phyloP scores from a whole-genome alignment of 257 asterid species.

The Coffea canephora region DNA sequence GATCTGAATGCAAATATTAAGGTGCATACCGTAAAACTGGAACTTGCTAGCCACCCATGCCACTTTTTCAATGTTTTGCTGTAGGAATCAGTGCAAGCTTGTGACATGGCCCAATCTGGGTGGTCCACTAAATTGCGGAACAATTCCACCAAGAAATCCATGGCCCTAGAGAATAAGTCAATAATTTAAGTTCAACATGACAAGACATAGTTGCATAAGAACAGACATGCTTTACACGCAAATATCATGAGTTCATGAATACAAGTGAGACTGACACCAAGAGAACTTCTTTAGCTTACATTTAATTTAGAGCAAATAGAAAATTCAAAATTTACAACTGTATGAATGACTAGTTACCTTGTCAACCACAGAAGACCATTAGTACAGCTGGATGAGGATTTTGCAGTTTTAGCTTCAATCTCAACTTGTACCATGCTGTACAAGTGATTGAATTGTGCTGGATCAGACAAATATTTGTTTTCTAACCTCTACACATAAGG shows the following conservation, averaged over 20 bases:
- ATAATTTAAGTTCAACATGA: neutral
- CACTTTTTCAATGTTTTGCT: constrained; percentile 76
- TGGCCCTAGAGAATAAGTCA: constrained; percentile 56
- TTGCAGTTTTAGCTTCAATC: constrained; percentile 85
- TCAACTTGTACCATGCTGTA: constrained; percentile 92
- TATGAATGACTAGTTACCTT: constrained; percentile 42
- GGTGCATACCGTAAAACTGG: constrained; percentile 68
- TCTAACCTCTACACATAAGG: constrained; percentile 65
- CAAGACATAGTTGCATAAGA: neutral
- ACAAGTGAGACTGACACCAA: neutral
- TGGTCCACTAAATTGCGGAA: constrained; percentile 72
- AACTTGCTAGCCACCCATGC: constrained; percentile 99
- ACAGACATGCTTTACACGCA: constrained; percentile 13
- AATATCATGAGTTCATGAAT: constrained; percentile 1
- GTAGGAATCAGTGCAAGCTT: constrained; percentile 85
- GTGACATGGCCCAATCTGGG: constrained; percentile 90
- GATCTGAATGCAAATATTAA: too few relatives aligned
- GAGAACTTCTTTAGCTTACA: neutral
- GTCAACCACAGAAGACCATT: constrained; percentile 99
- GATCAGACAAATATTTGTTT: constrained; percentile 67
- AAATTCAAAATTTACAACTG: constrained; percentile 9
- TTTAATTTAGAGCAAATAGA: constrained; percentile 1
- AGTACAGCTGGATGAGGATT: constrained; percentile 91
- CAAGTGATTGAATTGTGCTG: constrained; percentile 61
- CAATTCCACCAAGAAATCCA: constrained; percentile 90